Evolutionary conservation across 192 early-diverging fungal genomes (phyloP).

Genomic region (Oehlia diaphana): DNA sequence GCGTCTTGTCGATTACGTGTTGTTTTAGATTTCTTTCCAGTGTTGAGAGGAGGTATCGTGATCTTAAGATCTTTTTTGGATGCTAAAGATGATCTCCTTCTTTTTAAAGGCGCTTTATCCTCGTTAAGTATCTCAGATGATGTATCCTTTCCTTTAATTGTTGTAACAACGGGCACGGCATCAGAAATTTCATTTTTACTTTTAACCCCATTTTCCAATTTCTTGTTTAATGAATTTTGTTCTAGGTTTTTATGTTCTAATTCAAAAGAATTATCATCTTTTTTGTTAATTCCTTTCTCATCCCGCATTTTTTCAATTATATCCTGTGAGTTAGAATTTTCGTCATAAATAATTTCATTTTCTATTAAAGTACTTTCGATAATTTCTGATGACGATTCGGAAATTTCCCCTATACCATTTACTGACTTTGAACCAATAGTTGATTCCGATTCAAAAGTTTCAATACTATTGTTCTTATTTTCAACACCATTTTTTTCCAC

Average conservation of each 20-base stretch:
- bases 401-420: neutral
- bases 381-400: neutral
- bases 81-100: constrained; percentile 23
- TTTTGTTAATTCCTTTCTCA: neutral
- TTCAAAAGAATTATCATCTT: neutral
- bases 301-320: neutral
- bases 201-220: neutral
- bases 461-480: neutral
- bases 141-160: neutral
- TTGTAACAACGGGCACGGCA: neutral
- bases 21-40: constrained; percentile 26
- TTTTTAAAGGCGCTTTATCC: neutral
- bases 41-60: constrained; percentile 3
- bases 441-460: neutral
- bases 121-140: neutral
- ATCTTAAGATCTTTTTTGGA: constrained; percentile 17
- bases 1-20: constrained; percentile 29
- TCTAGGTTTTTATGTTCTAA: neutral
- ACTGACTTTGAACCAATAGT: neutral
- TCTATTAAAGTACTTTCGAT: neutral
- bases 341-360: neutral
- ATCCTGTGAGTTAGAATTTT: neutral
- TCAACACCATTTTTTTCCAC: neutral
- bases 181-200: neutral
- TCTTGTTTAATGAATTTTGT: too few relatives aligned